phyloP scores from a whole-genome alignment of 2,329 filamentous ascomycete genomes.

The Epichloe uncinata region DNA sequence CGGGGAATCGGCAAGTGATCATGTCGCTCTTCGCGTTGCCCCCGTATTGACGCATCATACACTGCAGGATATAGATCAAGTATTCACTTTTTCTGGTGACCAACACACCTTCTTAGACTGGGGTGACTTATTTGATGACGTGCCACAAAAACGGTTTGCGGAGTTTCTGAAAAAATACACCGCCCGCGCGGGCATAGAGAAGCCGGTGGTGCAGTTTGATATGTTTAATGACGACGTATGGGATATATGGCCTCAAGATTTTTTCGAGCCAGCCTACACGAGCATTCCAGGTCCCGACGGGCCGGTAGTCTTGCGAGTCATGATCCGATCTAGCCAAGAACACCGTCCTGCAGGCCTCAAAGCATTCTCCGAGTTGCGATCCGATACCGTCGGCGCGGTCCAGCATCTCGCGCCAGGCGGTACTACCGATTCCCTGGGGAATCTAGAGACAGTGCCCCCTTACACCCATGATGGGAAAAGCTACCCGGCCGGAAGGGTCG shows the following conservation, averaged over 20 bases:
- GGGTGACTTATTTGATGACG: too few relatives aligned
- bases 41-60: slow-evolving; percentile 26
- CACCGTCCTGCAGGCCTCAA: slow-evolving; percentile 16
- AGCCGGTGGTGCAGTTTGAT: slow-evolving; percentile 2
- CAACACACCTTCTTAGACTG: too few relatives aligned
- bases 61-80: slow-evolving; percentile 14
- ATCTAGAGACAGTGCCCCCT: slow-evolving; percentile 26
- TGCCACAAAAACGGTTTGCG: background rate
- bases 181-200: background rate
- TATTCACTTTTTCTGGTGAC: too few relatives aligned
- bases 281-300: slow-evolving; percentile 25
- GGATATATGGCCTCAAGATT: slow-evolving; percentile 27
- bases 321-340: slow-evolving; percentile 14
- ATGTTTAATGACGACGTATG: too few relatives aligned
- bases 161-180: background rate
- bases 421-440: slow-evolving; percentile 15
- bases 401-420: slow-evolving; percentile 12
- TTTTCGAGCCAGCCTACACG: slow-evolving; percentile 22
- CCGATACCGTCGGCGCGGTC: slow-evolving; percentile 17
- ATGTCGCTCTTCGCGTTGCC: slow-evolving; percentile 21
- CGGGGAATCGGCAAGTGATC: slow-evolving; percentile 9
- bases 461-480: slow-evolving; percentile 9
- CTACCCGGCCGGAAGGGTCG: slow-evolving; percentile 12
- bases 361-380: slow-evolving; percentile 20
- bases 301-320: slow-evolving; percentile 10